Base-by-base conservation (phyloP, 2,329 filamentous ascomycete genomes). In the Zymoseptoria tritici region DNA sequence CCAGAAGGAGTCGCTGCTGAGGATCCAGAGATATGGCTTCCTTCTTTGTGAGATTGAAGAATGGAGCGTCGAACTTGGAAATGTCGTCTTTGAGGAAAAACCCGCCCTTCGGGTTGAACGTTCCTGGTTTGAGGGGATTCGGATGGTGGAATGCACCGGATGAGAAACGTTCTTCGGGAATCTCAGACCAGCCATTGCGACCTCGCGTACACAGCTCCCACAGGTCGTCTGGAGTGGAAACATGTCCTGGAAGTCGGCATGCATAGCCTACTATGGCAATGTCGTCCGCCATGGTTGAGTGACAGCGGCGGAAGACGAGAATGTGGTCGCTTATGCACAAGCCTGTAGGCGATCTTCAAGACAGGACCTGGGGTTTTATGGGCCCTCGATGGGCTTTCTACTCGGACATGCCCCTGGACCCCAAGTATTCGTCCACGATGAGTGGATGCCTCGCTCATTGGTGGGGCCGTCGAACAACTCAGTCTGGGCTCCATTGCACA, bases 21-120 rank as follows among this genome's bases (percentile, higher is more conserved):
- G 67, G 67, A 57, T 68, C 67, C 49, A 67, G 61, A n/a, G 55
- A 55, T 9, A 49, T 51, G 4, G 62, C 66, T 52, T 69, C 66
- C 4, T 49, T 21, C 16, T 36, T 46, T 2, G 46, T 54, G 21
- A 69, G 57, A n/a, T 54, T 52, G 56, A 68, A 69, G 53, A 68
- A 68, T 3, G 57, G 42, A 7, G 62, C 59, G 42, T 69, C 67
- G 52, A 66, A 66, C 11, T 22, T 49, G 11, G 42, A 42, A 49
- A 63, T 22, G 46, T 68, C 61, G 19, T 64, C 55, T 7, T 60
- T 52, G 9, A 65, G 55, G 49, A 62, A 62, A 54, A 65, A 63
- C 4, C 19, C 62, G 19, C 24, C 49, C 42, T 26, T 52, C 46
- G 16, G n/a, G n/a, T 52, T 57, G 36, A 42, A 46, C 13, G 19